Base-by-base conservation (phyloP, 164 flowering plant genomes). In the Dillenia suffruticosa region DNA sequence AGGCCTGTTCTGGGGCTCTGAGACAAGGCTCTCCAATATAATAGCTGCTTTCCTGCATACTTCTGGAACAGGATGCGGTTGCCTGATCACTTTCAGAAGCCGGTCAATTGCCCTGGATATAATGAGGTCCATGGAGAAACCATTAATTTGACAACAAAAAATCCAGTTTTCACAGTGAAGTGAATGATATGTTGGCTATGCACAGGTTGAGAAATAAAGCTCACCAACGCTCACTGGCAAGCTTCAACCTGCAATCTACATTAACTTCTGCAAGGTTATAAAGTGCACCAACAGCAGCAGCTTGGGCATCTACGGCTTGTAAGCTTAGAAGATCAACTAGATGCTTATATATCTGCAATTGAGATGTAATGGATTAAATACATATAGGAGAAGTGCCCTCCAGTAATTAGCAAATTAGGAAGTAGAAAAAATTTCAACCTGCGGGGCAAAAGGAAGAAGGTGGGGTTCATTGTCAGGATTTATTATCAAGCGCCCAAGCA, bases 381-480 rank as follows among this genome's bases (percentile, higher is more conserved):
- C 22, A 67, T 9, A 13, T 49, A 22, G 51, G 24, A 47, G 47
- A 45, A 59, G 1, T 15, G 44, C 12, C 22, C 22, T 19, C 22
- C 22, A 19, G 22, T 19, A 19, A 2, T 43, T 10, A 56, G 19
- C 12, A 8, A 46, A 44, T 11, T 51, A 53, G 40, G 3, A 24
- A 4, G 51, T n/a, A 46, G 12, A 46, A 56, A 15, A 14, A 17
- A 50, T 53, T 56, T 59, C 50, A 63, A 95, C 97, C 97, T 89
- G 96, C 44, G 97, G 87, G 58, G 82, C 75, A 72, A 81, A 89
- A 24, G 97, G 91, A 63, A 89, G 82, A 69, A 95, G 84, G 61
- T 86, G 88, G 32, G 90, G 85, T 59, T 95, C 97, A 68, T 91
- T 94, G 68, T 94, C 99, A 56, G 99, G 99, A 74, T 91, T 94